phyloP scores from a whole-genome alignment of 1,284 basidiomycete genomes.

The Cystobasidium pallidum region DNA sequence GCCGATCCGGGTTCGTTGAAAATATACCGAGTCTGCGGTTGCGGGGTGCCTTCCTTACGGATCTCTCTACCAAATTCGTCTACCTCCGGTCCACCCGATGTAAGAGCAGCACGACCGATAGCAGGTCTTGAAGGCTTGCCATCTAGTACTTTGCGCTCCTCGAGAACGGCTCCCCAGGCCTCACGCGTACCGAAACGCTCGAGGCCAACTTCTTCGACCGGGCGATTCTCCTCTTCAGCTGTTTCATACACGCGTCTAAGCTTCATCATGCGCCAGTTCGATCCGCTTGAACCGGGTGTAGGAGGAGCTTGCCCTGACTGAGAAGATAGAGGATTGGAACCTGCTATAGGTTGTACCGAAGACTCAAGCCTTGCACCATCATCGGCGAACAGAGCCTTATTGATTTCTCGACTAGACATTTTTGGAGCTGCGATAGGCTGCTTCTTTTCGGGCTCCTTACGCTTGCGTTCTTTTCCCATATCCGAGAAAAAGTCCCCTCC shows the following conservation, averaged over 20 bases:
- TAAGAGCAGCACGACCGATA: constrained; percentile 53
- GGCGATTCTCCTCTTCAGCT: constrained; percentile 76
- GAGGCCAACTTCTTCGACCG: constrained; percentile 78
- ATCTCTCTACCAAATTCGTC: constrained; percentile 53
- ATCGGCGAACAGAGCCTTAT: constrained; percentile 66
- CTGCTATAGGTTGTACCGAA: constrained; percentile 64
- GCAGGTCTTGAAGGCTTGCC: constrained; percentile 60
- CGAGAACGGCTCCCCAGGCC: constrained; percentile 83
- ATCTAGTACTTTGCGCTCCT: constrained; percentile 81
- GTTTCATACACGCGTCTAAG: constrained; percentile 84
- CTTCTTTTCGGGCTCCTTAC: constrained; percentile 51
- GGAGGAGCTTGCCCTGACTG: constrained; percentile 58
- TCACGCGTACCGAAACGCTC: constrained; percentile 84
- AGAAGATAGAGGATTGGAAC: constrained; percentile 48
- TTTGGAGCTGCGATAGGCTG: constrained; percentile 25
- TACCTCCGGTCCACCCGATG: constrained; percentile 54
- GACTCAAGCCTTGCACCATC: constrained; percentile 62
- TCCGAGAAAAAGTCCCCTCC: constrained; percentile 76
- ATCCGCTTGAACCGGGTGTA: constrained; percentile 84
- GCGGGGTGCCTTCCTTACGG: constrained; percentile 12
- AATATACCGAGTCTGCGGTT: constrained; percentile 60
- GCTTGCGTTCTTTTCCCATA: constrained; percentile 72
- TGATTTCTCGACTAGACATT: constrained; percentile 68
- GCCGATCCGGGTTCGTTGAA: constrained; percentile 62
- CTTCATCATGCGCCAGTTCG: constrained; percentile 97